phyloP scores from a whole-genome alignment of 2,329 filamentous ascomycete genomes.

The Geoglossum cookeanum region DNA sequence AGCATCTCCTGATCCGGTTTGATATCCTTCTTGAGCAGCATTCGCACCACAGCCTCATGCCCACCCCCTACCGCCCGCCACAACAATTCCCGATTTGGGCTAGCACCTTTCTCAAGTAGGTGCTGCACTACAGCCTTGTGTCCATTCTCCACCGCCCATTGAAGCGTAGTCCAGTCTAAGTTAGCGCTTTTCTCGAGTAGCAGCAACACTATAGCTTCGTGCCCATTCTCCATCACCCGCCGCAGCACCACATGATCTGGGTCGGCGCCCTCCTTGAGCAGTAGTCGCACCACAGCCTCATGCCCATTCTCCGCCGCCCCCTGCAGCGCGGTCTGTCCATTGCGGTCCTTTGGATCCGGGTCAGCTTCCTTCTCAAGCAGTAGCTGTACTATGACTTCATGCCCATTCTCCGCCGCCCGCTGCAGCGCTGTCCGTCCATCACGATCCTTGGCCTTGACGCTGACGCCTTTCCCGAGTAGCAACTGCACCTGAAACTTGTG shows the following conservation, averaged over 20 bases:
- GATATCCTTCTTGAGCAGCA: not conserved
- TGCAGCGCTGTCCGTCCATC: too few species aligned
- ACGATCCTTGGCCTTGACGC: too few species aligned
- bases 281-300: too few species aligned
- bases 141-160: not conserved
- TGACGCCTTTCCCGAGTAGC: not conserved
- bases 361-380: too few species aligned
- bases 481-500: not conserved
- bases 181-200: not conserved
- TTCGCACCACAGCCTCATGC: not conserved
- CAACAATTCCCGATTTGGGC: not conserved
- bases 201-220: too few species aligned
- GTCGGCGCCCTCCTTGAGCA: not conserved
- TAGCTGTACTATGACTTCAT: too few species aligned
- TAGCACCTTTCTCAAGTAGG: not conserved
- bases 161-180: not conserved
- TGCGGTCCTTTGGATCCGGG: too few species aligned
- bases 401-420: too few species aligned
- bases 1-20: not conserved
- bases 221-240: too few species aligned
- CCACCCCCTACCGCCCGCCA: not conserved
- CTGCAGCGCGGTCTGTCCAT: not conserved
- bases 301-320: not conserved
- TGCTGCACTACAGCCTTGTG: not conserved
- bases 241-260: too few species aligned